These are phyloP conservation scores for Rhynchospora tenuis DNA, from an alignment of 176 grass and related monocot species.

Conservation along the genomic window DNA sequence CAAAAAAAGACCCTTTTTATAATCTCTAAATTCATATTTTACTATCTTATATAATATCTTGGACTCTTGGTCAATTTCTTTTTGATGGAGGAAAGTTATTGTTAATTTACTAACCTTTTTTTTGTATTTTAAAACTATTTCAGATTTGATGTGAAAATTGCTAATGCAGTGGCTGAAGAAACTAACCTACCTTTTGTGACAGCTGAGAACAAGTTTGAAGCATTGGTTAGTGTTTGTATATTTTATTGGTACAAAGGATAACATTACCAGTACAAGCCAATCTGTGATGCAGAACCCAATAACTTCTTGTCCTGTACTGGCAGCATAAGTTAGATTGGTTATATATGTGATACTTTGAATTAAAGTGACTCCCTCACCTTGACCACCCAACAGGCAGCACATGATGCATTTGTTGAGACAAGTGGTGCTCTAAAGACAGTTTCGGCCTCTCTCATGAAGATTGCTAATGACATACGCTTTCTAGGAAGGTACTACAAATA, in stretches of 20 bases:
- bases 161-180: constrained; percentile 77
- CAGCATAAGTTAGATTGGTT: not conserved
- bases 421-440: constrained; percentile 89
- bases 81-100: not conserved
- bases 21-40: not conserved
- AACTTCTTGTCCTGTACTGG: not conserved
- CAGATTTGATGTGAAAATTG: constrained; percentile 99
- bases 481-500: constrained; percentile 63
- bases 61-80: not conserved
- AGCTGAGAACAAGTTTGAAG: constrained; percentile 99
- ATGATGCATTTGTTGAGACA: constrained; percentile 97
- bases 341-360: not conserved
- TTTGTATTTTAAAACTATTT: constrained; percentile 19
- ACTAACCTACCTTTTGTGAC: constrained; percentile 82
- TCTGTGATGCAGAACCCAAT: not conserved
- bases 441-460: constrained; percentile 95
- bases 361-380: not conserved
- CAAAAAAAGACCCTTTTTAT: not conserved
- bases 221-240: constrained; percentile 58
- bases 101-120: not conserved
- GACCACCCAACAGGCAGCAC: constrained; percentile 52
- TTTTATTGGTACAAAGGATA: not conserved
- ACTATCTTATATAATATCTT: not conserved
- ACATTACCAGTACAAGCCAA: not conserved
- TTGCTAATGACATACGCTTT: constrained; percentile 93